phyloP scores from a whole-genome alignment of 805 yeast genomes.

The Candida quercuum region DNA sequence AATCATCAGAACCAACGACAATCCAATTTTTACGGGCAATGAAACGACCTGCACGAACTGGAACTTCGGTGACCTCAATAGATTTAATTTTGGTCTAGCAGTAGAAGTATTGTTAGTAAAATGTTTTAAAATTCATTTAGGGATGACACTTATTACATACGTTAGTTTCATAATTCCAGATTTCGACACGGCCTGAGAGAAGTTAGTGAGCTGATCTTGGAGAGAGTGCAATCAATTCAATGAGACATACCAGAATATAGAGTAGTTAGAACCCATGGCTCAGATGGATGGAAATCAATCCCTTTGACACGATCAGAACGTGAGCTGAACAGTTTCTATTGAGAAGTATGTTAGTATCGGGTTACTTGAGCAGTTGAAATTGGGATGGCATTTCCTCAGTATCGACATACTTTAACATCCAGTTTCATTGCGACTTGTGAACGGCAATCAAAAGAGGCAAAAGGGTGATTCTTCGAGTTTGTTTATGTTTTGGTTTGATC shows the following conservation, averaged over 20 bases:
- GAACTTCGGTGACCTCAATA: slow-evolving; percentile 92
- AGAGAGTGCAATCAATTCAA: neutral
- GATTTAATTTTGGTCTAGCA: slow-evolving; percentile 75
- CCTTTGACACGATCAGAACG: slow-evolving; percentile 97
- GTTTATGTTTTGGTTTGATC: neutral
- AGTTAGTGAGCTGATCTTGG: neutral
- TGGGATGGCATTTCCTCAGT: neutral
- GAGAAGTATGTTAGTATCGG: slow-evolving; percentile 7
- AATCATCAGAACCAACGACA: slow-evolving; percentile 93
- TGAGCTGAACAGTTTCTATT: slow-evolving; percentile 76
- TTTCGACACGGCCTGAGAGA: slow-evolving; percentile 51
- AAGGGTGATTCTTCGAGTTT: neutral
- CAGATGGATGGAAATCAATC: slow-evolving; percentile 95
- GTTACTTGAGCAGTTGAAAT: too few relatives aligned
- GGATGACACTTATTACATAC: slow-evolving; percentile 12
- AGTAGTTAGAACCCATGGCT: slow-evolving; percentile 95
- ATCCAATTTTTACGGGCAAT: slow-evolving; percentile 97
- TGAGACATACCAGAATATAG: slow-evolving; percentile 67
- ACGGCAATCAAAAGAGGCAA: neutral
- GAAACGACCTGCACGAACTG: slow-evolving; percentile 92
- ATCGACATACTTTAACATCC: slow-evolving; percentile 21
- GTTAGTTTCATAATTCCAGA: slow-evolving; percentile 89
- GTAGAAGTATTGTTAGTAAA: slow-evolving; percentile 9
- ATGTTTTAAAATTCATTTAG: too few relatives aligned
- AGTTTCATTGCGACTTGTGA: slow-evolving; percentile 21